A percentile compares a stretch with the other conserved stretches of the same genome.
Conservation (phyloP, 257 asterid species). For the Solanum sitiens region DNA sequence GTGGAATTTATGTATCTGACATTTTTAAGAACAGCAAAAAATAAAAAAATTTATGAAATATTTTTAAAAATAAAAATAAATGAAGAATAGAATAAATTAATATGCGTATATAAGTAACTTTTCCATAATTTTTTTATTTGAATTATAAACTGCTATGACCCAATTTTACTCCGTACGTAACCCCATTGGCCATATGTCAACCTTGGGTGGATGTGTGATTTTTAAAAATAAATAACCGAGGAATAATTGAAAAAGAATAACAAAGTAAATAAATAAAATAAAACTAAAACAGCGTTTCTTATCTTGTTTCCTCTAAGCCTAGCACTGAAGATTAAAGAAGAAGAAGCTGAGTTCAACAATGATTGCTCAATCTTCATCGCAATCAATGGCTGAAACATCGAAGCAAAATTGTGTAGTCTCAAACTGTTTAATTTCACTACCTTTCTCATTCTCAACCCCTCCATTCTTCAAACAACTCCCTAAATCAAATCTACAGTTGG, state of each 20-base stretch:
- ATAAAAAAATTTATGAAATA: too few relatives aligned
- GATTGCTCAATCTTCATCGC: slow-evolving; percentile 6
- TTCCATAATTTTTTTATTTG: background rate
- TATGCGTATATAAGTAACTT: too few relatives aligned
- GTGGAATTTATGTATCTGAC: too few relatives aligned
- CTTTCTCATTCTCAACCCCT: slow-evolving; percentile 33
- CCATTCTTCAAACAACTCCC: slow-evolving; percentile 28
- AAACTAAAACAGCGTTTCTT: background rate
- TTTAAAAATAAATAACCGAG: background rate
- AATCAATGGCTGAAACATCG: background rate
- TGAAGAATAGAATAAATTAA: too few relatives aligned
- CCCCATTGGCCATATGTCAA: background rate
- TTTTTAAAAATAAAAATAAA: too few relatives aligned
- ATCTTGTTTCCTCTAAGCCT: slow-evolving; percentile 13
- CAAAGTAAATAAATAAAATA: background rate
- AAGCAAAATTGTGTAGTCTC: slow-evolving; percentile 7
- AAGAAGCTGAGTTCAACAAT: background rate
- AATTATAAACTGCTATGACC: background rate
- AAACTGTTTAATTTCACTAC: slow-evolving; percentile 20
- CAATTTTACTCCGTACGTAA: background rate
- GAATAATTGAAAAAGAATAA: background rate
- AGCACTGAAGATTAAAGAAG: background rate
- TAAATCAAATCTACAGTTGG: slow-evolving; percentile 26
- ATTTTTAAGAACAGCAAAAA: too few relatives aligned
- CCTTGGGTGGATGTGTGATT: background rate